Base-by-base conservation (phyloP, 768 basidiomycete species). In the Rhizopogon sp. region DNA sequence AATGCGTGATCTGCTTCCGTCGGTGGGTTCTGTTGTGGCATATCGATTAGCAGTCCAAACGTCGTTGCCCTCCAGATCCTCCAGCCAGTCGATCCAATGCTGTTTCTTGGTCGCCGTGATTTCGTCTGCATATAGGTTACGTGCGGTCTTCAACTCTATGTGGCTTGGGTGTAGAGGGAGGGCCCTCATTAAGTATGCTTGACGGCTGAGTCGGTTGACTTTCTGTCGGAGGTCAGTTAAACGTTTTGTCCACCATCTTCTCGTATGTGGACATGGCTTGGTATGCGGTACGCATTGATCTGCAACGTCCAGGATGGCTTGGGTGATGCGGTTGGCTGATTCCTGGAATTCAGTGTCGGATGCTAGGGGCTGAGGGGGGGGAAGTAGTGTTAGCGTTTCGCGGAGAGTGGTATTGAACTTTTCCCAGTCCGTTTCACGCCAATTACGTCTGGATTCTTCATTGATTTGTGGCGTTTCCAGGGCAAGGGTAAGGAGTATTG, bases 11-110 rank as follows among this genome's bases (percentile, higher is more conserved):
- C 53, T 51, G 13, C 44, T 42, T 4, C 57, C 47, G 8, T 50
- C 50, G 0, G 20, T 31, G 2, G 59, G 49, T 31, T 31, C 31
- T 1, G 47, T 47, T 2, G 50, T 62, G 1, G 66, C 41, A 25
- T 67, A 69, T 2, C 37, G 50, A 55, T 66, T 62, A 1, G 66
- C 64, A 0, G 43, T 62, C 69, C 68, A 72, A 2, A 72, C 44
- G 1, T 59, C 54, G 0, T 39, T 43, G 0, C 16, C 39, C 1
- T 52, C 50, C 0, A 62, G 53, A 1, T 66, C 54, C 13, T 69
- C 65, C 1, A 72, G 62, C 57, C 63, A 75, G 5, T 66, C 53
- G 41, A 58, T 31, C 52, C 56, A 57, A 9, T 66, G 61, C 20
- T 58, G 50, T 0, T 46, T 50, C 52, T 72, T 73, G 0, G 67